phyloP scores from a whole-genome alignment of 2,329 filamentous ascomycete species.

The Pestalotiopsis sp. region DNA sequence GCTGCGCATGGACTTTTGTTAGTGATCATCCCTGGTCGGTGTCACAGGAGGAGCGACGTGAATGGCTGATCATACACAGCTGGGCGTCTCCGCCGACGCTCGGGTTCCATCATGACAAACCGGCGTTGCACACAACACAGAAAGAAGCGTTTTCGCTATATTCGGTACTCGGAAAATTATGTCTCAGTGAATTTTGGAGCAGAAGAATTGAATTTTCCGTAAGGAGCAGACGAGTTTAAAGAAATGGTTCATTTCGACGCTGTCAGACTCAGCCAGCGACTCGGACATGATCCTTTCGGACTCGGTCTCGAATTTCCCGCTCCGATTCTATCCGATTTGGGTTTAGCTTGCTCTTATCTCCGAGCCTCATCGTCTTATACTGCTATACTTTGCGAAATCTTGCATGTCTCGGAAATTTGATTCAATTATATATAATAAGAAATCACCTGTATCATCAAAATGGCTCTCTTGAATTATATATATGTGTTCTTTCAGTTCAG shows the following conservation, averaged over 20 bases:
- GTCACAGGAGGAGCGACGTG: background rate
- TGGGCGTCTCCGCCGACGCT: constrained; percentile 9
- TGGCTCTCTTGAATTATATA: background rate
- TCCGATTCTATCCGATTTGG: background rate
- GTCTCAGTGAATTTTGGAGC: background rate
- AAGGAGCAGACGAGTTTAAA: background rate
- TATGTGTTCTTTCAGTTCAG: background rate
- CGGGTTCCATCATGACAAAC: constrained; percentile 1
- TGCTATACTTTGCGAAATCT: background rate
- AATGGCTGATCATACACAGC: constrained; percentile 6
- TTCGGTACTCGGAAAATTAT: background rate
- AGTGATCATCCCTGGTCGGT: background rate
- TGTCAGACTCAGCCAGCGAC: background rate
- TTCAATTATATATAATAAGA: background rate
- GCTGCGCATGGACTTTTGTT: background rate
- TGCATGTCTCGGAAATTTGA: background rate
- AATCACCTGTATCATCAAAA: background rate
- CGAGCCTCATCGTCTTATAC: background rate
- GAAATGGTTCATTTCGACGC: background rate
- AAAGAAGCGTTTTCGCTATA: background rate
- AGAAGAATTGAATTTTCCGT: background rate
- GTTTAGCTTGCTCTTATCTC: background rate
- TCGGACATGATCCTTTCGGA: constrained; percentile 7
- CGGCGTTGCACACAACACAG: background rate
- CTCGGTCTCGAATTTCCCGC: constrained; percentile 3